Evolutionary conservation across 495 filamentous ascomycete species (phyloP), one percentile per base, ranked within the genome.

Genomic region (Hypoxylon cercidicola): DNA sequence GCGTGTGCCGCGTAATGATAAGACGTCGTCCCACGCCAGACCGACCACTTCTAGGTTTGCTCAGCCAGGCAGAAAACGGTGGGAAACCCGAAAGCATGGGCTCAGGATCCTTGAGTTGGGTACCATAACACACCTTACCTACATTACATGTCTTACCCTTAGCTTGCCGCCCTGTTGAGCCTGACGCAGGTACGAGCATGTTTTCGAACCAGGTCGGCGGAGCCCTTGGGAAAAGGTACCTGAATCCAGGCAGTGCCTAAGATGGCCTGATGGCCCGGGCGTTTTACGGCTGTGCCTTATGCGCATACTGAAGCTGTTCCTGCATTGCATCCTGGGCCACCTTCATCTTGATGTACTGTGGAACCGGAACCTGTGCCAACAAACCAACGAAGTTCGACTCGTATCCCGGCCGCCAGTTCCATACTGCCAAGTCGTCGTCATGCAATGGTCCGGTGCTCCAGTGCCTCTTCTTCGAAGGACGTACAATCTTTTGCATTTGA

Each of bases 141-240:
- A n/a, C n/a, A n/a, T 25, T 25, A 25, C 23, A 25, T 32, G 30
- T 7, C 30, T 32, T 32, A 32, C 30, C 9, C 18, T 44, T 46
- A 43, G 51, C 41, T 45, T 45, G 43, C 48, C 54, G 41, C 57
- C 18, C 20, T 48, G 28, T 62, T 62, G 30, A 25, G 53, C 28
- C n/a, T 39, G 53, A 67, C 37, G 64, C 64, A 67, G 64, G 64
- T 67, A 62, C 64, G 28, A 43, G 20, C 34, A 37, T 57, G 41
- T 12, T 47, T 21, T 41, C 16, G 47, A 19, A n/a, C 8, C 8
- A 20, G 28, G 11, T 46, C 28, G 28, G 54, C 54, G 41, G 43
- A 60, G 45, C 45, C 20, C 25, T 18, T 47, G 52, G 25, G 9
- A 32, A 32, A 32, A 4, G 25, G 56, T 61, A 39, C 57, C 57